Evolutionary conservation across 2,329 filamentous ascomycete genomes (phyloP).

Genomic region (Alternaria brassicicola): DNA sequence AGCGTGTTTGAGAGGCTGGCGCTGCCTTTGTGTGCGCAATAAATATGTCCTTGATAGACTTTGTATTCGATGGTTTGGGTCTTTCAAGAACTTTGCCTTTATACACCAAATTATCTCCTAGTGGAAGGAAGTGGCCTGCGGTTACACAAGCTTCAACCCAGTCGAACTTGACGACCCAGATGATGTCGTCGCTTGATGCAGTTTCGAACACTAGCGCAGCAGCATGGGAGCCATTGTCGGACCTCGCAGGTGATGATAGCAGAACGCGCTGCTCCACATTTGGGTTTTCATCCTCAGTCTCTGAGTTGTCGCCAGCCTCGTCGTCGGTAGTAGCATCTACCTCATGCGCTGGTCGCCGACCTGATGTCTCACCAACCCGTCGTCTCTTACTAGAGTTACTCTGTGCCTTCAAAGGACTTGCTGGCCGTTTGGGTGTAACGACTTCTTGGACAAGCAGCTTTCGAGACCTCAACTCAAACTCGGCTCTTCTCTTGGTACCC

Average conservation of each 20-base stretch:
- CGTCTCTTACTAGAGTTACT: constrained; percentile 26
- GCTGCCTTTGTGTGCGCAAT: constrained; percentile 6
- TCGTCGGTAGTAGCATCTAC: constrained; percentile 34
- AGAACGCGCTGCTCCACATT: constrained; percentile 5
- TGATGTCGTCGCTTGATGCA: constrained; percentile 30
- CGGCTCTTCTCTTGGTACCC: constrained; percentile 70
- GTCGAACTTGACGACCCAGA: constrained; percentile 60
- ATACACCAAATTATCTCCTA: constrained; percentile 60
- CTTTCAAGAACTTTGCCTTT: constrained; percentile 53
- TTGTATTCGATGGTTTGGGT: constrained; percentile 34
- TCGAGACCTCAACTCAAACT: constrained; percentile 75
- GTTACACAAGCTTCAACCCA: constrained; percentile 60
- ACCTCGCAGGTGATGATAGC: constrained; percentile 11
- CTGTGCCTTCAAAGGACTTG: constrained; percentile 20
- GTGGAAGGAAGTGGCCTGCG: constrained; percentile 52
- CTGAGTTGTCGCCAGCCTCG: constrained; percentile 18
- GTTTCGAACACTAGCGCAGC: constrained; percentile 23
- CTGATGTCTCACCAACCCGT: constrained; percentile 11
- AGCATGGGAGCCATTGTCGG: constrained; percentile 6
- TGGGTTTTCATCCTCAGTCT: constrained; percentile 20
- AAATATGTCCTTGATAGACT: constrained; percentile 26
- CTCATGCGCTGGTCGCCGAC: constrained; percentile 14
- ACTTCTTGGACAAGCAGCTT: constrained; percentile 65
- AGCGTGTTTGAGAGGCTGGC: constrained; percentile 25
- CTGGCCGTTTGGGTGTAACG: constrained; percentile 25